phyloP scores from a whole-genome alignment of 2,329 filamentous ascomycete genomes.

The Penicillium sp. region DNA sequence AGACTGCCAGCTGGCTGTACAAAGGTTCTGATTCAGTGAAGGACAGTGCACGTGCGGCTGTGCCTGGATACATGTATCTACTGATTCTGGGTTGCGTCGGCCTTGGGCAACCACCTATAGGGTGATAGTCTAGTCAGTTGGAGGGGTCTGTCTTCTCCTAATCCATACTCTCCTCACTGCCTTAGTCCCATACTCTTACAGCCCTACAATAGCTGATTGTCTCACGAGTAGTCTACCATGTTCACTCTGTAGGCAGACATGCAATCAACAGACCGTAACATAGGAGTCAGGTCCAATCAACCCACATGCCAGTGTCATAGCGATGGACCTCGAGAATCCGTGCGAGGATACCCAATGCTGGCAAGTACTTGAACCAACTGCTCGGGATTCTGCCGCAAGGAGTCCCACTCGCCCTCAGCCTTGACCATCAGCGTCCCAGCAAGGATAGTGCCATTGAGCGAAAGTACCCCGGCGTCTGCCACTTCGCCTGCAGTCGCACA shows the following conservation, averaged over 20 bases:
- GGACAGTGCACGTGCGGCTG: too few species aligned
- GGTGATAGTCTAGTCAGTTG: too few species aligned
- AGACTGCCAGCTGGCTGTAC: too few species aligned
- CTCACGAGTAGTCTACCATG: background rate
- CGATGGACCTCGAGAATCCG: slow-evolving; percentile 7
- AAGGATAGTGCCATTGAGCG: slow-evolving; percentile 56
- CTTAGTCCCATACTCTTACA: too few species aligned
- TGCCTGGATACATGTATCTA: too few species aligned
- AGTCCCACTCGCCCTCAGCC: slow-evolving; percentile 52
- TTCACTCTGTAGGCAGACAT: background rate
- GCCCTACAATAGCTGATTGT: background rate
- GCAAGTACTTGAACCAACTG: slow-evolving; percentile 45
- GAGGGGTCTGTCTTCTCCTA: too few species aligned
- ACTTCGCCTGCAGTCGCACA: slow-evolving; percentile 33
- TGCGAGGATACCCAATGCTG: slow-evolving; percentile 41
- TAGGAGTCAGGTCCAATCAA: background rate
- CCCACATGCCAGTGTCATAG: background rate
- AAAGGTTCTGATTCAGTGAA: too few species aligned
- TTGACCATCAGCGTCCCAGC: slow-evolving; percentile 60
- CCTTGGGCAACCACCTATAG: too few species aligned
- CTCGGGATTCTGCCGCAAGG: slow-evolving; percentile 41
- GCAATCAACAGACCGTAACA: background rate
- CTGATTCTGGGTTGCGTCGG: too few species aligned
- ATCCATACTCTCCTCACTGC: too few species aligned
- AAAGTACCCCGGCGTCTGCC: slow-evolving; percentile 41